These are phyloP conservation scores for Rutstroemia sydowiana DNA, from an alignment of 2,329 filamentous ascomycete genomes.

Conservation along the genomic window DNA sequence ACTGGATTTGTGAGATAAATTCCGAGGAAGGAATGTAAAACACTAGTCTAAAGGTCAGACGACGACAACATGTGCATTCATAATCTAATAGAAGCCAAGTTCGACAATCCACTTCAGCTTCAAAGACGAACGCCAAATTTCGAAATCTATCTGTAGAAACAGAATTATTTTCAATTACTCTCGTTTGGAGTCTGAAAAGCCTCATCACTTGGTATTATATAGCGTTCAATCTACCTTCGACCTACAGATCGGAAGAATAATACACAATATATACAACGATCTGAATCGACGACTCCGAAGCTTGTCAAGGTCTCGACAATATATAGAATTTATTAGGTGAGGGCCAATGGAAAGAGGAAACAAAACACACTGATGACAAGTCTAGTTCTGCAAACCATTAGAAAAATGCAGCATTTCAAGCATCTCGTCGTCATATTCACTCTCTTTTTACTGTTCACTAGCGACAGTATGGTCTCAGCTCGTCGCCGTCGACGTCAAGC, in stretches of 20 bases:
- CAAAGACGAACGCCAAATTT: background rate
- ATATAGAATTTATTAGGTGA: no score
- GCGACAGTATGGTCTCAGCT: slow-evolving; percentile 1
- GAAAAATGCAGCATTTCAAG: slow-evolving; percentile 3
- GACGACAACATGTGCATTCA: slow-evolving; percentile 7
- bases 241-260: no score
- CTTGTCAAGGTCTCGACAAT: no score
- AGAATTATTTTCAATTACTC: no score
- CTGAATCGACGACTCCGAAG: no score
- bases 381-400: background rate
- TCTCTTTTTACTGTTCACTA: background rate
- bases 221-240: no score
- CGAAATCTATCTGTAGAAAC: no score
- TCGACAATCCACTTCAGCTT: background rate
- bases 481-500: background rate
- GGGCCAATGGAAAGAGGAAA: background rate
- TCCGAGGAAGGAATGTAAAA: background rate
- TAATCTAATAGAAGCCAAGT: background rate
- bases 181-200: no score
- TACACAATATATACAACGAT: no score
- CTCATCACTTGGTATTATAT: no score
- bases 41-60: background rate
- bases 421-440: background rate
- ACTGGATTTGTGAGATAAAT: background rate
- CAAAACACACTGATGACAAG: background rate